Base-by-base conservation (phyloP, 2,329 filamentous ascomycete species). In the Fusarium citri region DNA sequence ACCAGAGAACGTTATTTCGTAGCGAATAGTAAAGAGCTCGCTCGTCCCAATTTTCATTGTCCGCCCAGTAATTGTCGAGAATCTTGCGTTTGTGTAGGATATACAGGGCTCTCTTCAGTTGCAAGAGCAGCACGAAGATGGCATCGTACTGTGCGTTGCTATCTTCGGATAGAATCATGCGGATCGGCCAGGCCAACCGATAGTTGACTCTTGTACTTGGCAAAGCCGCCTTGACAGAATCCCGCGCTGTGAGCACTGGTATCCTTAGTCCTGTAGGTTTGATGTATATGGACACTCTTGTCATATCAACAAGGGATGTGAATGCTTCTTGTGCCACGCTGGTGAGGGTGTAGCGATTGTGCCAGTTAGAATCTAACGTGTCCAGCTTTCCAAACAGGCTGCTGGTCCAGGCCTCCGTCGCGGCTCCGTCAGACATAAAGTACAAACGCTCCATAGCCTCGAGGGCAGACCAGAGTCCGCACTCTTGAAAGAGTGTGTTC, bases 281-380 rank as follows among this genome's bases (percentile, higher is more conserved):
- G 5, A 86, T 85, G 20, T 83, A 85, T 23, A 93, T 86, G 5
- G 88, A 85, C 11, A 97, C 80, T 22, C 88, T 87, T 50, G 90
- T 87, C 4, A 84, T 72, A 57, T 94, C 88, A 2, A 92, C 79
- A 3, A 82, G 80, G 1, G 80, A 71, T 2, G 88, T 84, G 76
- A 94, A 94, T 0, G 92, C 89, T 59, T 90, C 90, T 61, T 94
- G 92, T 1, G 91, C 90, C 3, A 94, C 81, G 70, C 94, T 93
- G 0, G 92, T 96, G 28, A 98, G 82, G 1, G 92, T 85, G 75
- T 95, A 97, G 22, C 90, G 88, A 77, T 98, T 94, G 66, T 91
- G 90, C 94, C 94, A 98, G 37, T 81, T 82, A 8, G 76, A 79
- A 76, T 82, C 84, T 18, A 85, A 74, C 3, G 81, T 83, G 71